phyloP scores from a whole-genome alignment of 805 yeast species.

The Kluyveromyces wickerhamii region DNA sequence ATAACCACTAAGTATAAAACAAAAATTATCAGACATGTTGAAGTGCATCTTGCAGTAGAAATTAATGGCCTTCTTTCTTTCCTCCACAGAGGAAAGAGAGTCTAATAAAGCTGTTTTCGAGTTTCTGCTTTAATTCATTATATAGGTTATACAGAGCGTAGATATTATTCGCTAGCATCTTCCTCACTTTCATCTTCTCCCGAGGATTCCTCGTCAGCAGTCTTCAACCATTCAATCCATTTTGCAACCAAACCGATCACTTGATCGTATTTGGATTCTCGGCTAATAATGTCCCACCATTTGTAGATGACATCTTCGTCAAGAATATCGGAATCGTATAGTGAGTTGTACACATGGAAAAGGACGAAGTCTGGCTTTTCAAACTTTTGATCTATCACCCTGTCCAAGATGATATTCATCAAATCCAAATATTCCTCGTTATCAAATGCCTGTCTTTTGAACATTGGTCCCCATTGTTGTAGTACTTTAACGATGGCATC shows the following conservation, averaged over 20 bases:
- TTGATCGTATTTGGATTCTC: constrained; percentile 36
- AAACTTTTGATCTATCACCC: constrained; percentile 18
- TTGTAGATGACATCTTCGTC: constrained; percentile 70
- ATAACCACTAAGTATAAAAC: too few relatives aligned
- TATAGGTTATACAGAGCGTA: not conserved
- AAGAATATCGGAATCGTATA: constrained; percentile 76
- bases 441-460: constrained; percentile 79
- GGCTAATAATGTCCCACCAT: constrained; percentile 64
- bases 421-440: constrained; percentile 71
- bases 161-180: constrained; percentile 4
- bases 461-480: constrained; percentile 72
- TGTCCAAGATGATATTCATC: constrained; percentile 37
- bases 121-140: too few relatives aligned
- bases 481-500: constrained; percentile 73
- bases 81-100: too few relatives aligned
- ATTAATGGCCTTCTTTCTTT: too few relatives aligned
- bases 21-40: too few relatives aligned
- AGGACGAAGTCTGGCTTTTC: constrained; percentile 30
- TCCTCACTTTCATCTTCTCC: constrained; percentile 44
- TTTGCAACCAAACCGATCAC: constrained; percentile 53
- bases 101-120: too few relatives aligned
- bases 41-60: too few relatives aligned
- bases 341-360: constrained; percentile 40
- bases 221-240: constrained; percentile 82
- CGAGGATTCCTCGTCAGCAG: constrained; percentile 58